phyloP scores from a whole-genome alignment of 2,329 filamentous ascomycete species.

The Torrubiella hemipterigena region DNA sequence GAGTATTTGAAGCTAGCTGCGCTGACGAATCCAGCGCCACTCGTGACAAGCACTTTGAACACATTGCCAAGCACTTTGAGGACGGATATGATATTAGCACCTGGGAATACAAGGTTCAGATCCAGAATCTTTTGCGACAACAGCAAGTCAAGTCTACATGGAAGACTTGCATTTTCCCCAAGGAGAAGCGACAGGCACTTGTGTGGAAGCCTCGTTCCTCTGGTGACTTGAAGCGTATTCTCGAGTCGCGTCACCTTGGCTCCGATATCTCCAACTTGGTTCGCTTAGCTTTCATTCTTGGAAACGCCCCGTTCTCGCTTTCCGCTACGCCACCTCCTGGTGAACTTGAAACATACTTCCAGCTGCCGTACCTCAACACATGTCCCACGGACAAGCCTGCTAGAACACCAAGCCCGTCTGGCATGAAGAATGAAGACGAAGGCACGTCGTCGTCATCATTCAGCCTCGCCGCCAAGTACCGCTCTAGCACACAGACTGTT shows the following conservation, averaged over 20 bases:
- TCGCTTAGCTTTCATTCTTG: conserved; percentile 29
- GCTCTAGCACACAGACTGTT: conserved; percentile 16
- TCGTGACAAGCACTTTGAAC: conserved; percentile 32
- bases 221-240: conserved; percentile 29
- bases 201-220: conserved; percentile 28
- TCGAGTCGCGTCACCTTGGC: conserved; percentile 30
- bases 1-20: conserved; percentile 25
- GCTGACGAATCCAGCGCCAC: conserved; percentile 22
- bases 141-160: conserved; percentile 28
- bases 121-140: conserved; percentile 32
- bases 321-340: conserved; percentile 22
- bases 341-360: conserved; percentile 26
- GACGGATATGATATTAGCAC: conserved; percentile 27
- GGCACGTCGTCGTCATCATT: conserved; percentile 15
- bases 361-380: conserved; percentile 22
- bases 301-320: conserved; percentile 25
- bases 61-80: conserved; percentile 34
- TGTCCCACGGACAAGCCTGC: conserved; percentile 21
- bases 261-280: conserved; percentile 28
- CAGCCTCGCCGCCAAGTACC: conserved; percentile 14
- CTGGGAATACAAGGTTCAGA: conserved; percentile 30
- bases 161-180: conserved; percentile 33
- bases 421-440: conserved; percentile 16
- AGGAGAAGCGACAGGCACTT: conserved; percentile 26
- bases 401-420: conserved; percentile 8